phyloP scores from a whole-genome alignment of 2,329 filamentous ascomycete genomes.

The Talaromyces sp. region DNA sequence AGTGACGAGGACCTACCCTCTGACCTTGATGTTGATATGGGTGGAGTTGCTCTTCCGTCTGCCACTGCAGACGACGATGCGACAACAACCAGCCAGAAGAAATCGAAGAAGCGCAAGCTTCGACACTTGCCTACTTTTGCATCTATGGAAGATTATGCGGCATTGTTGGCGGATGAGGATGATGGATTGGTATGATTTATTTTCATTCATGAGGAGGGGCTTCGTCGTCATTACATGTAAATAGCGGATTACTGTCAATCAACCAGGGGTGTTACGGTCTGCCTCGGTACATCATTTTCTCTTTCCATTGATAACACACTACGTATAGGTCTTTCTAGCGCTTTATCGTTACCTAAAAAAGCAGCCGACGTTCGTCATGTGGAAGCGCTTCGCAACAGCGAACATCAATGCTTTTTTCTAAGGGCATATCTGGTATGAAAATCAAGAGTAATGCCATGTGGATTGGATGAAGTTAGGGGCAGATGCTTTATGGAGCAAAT shows the following conservation, averaged over 20 bases:
- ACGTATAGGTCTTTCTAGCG: no score
- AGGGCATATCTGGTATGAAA: no score
- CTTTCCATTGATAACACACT: no score
- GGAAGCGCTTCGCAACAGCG: no score
- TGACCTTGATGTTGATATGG: constrained; percentile 45
- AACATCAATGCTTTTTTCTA: no score
- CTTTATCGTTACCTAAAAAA: no score
- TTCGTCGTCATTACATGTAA: constrained; percentile 6
- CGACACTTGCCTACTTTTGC: constrained; percentile 90
- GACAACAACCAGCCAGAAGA: constrained; percentile 32
- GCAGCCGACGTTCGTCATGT: no score
- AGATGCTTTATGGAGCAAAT: no score
- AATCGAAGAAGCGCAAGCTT: constrained; percentile 71
- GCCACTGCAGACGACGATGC: constrained; percentile 27
- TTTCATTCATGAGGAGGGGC: background rate
- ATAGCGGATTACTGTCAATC: background rate
- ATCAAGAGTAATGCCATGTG: background rate
- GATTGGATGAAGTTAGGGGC: background rate
- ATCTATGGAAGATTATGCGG: constrained; percentile 87
- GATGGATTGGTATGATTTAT: constrained; percentile 35
- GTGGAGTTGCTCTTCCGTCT: constrained; percentile 36
- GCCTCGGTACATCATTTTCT: background rate
- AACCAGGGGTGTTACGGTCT: background rate
- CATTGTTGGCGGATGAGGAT: constrained; percentile 69
- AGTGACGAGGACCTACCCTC: constrained; percentile 53